Conservation (phyloP, 2,329 filamentous ascomycete species). For the Sporothrix phasma region DNA sequence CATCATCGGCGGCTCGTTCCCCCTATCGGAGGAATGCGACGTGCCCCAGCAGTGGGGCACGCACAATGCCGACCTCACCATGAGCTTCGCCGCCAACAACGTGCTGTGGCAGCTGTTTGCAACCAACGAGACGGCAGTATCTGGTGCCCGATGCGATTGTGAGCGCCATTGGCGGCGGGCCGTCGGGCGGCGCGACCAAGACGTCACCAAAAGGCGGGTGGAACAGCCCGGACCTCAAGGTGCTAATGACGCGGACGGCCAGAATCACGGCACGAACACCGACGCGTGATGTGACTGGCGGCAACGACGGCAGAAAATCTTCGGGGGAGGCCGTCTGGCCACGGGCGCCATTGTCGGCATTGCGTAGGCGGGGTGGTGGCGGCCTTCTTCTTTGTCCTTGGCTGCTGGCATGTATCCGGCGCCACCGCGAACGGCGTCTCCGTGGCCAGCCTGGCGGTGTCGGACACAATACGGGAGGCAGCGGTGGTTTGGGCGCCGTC, state of each 20-base stretch:
- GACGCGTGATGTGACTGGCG: slow-evolving; percentile 33
- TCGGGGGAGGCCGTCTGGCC: slow-evolving; percentile 20
- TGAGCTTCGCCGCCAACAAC: slow-evolving; percentile 34
- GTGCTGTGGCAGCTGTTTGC: slow-evolving; percentile 46
- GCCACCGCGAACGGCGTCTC: slow-evolving; percentile 5
- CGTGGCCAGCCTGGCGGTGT: background rate
- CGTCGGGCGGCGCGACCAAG: slow-evolving; percentile 43
- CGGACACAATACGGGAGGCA: background rate
- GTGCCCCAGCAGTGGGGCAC: slow-evolving; percentile 41
- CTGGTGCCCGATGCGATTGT: slow-evolving; percentile 43
- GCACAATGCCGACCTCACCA: slow-evolving; percentile 46
- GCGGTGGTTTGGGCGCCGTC: background rate
- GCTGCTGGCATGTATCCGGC: slow-evolving; percentile 6
- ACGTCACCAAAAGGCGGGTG: slow-evolving; percentile 41
- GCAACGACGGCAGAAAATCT: slow-evolving; percentile 4
- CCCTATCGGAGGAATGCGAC: slow-evolving; percentile 41
- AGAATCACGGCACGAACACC: slow-evolving; percentile 37
- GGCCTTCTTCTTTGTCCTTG: slow-evolving; percentile 23
- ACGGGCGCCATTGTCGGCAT: slow-evolving; percentile 37
- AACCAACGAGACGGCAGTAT: slow-evolving; percentile 41
- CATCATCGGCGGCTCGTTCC: slow-evolving; percentile 51
- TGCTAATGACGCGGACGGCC: slow-evolving; percentile 44
- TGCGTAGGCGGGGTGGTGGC: slow-evolving; percentile 29
- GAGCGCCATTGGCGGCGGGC: slow-evolving; percentile 39
- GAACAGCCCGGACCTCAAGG: slow-evolving; percentile 38